phyloP scores from a whole-genome alignment of 2,329 filamentous ascomycete genomes.

The Lachnellula hyalina region DNA sequence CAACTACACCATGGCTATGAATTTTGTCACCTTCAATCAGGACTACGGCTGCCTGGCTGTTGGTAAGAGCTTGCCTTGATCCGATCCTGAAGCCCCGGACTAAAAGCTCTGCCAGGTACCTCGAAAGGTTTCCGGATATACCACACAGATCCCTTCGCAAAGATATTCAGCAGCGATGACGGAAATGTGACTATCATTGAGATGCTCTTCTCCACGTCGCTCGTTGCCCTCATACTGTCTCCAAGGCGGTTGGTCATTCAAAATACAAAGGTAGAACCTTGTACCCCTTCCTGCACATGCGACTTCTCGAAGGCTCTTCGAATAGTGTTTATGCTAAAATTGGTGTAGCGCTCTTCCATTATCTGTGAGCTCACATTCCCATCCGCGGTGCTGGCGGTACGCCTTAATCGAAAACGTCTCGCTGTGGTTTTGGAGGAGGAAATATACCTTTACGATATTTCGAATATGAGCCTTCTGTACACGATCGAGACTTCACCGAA shows the following conservation, averaged over 20 bases:
- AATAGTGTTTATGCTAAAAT: constrained; percentile 4
- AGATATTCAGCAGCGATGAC: constrained; percentile 91
- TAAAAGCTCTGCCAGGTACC: constrained; percentile 55
- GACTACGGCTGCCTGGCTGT: constrained; percentile 97
- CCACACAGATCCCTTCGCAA: constrained; percentile 91
- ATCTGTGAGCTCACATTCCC: constrained; percentile 99
- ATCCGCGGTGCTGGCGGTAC: constrained; percentile 89
- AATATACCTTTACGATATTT: constrained; percentile 97
- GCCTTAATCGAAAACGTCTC: constrained; percentile 88
- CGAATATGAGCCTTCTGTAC: constrained; percentile 92
- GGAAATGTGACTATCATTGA: constrained; percentile 94
- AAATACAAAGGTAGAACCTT: constrained; percentile 76
- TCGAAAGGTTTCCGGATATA: constrained; percentile 94
- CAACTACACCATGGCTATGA: constrained; percentile 63
- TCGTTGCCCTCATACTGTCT: constrained; percentile 89
- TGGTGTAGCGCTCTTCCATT: constrained; percentile 59
- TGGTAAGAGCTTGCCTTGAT: constrained; percentile 48
- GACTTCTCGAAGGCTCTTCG: not conserved
- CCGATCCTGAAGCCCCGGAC: not conserved
- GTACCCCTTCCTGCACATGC: not conserved
- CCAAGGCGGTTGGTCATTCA: constrained; percentile 91
- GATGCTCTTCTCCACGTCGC: constrained; percentile 97
- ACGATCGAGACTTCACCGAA: constrained; percentile 94
- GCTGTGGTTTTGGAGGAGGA: constrained; percentile 92
- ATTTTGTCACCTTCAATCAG: constrained; percentile 99